phyloP scores from a whole-genome alignment of 345 rosid genomes.

The thale cress (Arabidopsis thaliana) region DNA sequence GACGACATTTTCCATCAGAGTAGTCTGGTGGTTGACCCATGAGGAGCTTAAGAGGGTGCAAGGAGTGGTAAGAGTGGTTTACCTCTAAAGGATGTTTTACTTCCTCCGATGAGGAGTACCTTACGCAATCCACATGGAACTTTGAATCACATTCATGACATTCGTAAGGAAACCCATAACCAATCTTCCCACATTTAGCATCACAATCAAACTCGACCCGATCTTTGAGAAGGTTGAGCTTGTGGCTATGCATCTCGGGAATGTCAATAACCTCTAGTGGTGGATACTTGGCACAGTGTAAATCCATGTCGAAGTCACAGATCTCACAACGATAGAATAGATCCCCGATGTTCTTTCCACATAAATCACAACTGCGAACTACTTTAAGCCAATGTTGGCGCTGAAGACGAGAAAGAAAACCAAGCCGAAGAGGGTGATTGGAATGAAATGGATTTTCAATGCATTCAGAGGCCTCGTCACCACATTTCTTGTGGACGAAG shows the following conservation, averaged over 20 bases:
- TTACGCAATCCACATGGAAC: constrained; percentile 6
- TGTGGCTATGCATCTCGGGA: neutral
- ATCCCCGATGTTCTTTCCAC: accelerated
- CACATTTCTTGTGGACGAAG: neutral
- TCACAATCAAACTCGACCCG: neutral
- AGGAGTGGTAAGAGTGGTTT: neutral
- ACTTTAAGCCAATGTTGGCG: too few relatives aligned
- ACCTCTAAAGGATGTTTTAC: neutral
- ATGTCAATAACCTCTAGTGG: neutral
- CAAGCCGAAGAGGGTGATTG: too few relatives aligned
- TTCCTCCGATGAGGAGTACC: neutral
- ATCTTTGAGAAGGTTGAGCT: neutral
- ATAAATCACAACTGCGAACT: neutral
- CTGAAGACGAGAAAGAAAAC: too few relatives aligned
- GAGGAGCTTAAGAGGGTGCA: too few relatives aligned
- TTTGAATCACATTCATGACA: neutral
- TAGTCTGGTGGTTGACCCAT: too few relatives aligned
- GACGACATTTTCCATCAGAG: too few relatives aligned
- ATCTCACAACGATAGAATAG: neutral
- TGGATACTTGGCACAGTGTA: constrained; percentile 8
- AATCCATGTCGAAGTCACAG: neutral
- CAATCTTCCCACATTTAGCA: neutral
- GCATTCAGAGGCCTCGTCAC: too few relatives aligned
- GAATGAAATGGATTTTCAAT: too few relatives aligned
- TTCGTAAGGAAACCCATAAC: neutral